phyloP scores from a whole-genome alignment of 2,329 filamentous ascomycete species.

The Teratosphaeria viscida region DNA sequence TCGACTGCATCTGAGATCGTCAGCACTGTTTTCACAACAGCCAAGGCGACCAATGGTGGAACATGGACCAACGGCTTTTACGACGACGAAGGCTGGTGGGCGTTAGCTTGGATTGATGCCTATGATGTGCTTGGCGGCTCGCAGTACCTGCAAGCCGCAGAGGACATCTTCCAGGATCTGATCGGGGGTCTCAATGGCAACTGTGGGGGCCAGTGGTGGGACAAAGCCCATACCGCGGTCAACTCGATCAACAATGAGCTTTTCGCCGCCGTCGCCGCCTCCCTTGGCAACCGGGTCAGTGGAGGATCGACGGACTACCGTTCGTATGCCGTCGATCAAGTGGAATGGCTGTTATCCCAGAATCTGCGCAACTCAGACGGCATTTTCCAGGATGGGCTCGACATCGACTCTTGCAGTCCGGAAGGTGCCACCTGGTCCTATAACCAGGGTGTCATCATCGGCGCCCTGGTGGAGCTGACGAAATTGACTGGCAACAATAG shows the following conservation, averaged over 20 bases:
- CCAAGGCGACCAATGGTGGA: conserved; percentile 9
- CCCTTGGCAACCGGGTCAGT: conserved; percentile 41
- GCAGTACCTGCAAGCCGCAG: conserved; percentile 36
- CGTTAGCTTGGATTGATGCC: conserved; percentile 41
- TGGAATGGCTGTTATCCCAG: conserved; percentile 40
- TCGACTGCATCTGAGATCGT: conserved; percentile 31
- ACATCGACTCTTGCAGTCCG: conserved; percentile 33
- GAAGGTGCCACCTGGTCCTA: conserved; percentile 39
- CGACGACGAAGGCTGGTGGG: conserved; percentile 45
- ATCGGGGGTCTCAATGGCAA: conserved; percentile 30
- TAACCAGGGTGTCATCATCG: conserved; percentile 53
- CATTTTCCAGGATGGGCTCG: conserved; percentile 44
- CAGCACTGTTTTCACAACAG: conserved; percentile 30
- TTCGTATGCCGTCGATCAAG: conserved; percentile 36
- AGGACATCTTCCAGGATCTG: conserved; percentile 38
- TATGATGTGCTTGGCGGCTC: conserved; percentile 39
- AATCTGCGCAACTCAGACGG: conserved; percentile 39
- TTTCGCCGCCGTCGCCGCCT: conserved; percentile 43
- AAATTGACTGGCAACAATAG: conserved; percentile 19
- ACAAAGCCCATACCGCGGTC: conserved; percentile 1
- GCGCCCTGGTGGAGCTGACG: conserved; percentile 44
- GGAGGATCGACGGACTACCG: conserved; percentile 30
- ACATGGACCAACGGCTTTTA: conserved; percentile 37
- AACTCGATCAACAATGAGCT: conserved; percentile 47
- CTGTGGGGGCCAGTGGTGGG: conserved; percentile 37